Conservation (phyloP, 192 early-diverging fungal genomes). For the Gryganskiella cystojenkinii region DNA sequence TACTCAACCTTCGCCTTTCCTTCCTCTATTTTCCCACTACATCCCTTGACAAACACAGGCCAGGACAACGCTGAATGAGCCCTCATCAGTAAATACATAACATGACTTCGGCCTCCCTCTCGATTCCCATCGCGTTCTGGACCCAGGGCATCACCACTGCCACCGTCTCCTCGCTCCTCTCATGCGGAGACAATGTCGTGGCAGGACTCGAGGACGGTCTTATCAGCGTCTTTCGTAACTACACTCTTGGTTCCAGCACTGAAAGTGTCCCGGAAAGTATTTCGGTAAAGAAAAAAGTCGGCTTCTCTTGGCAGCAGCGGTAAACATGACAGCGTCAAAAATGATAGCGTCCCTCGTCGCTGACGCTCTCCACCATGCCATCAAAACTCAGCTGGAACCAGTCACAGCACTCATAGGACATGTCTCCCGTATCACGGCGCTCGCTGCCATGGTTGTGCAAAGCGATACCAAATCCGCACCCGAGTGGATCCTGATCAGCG, state of each 20-base stretch:
- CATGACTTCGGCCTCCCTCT: slow-evolving; percentile 63
- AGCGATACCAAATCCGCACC: slow-evolving; percentile 51
- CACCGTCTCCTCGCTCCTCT: slow-evolving; percentile 51
- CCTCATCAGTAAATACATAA: too few species aligned
- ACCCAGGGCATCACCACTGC: slow-evolving; percentile 45
- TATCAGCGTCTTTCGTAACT: slow-evolving; percentile 61
- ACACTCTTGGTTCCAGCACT: background rate
- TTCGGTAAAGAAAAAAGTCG: background rate
- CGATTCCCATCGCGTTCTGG: slow-evolving; percentile 63
- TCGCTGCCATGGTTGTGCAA: slow-evolving; percentile 52
- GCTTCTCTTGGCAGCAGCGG: too few species aligned
- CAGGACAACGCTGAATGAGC: too few species aligned
- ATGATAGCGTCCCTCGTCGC: background rate
- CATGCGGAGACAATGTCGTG: slow-evolving; percentile 56
- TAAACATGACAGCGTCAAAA: background rate
- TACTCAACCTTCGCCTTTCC: too few species aligned
- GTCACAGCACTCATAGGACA: slow-evolving; percentile 62
- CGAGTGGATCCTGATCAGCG: slow-evolving; percentile 64
- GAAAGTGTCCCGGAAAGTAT: slow-evolving; percentile 1
- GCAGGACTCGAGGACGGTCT: slow-evolving; percentile 64
- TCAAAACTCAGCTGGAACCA: slow-evolving; percentile 58
- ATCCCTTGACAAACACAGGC: too few species aligned
- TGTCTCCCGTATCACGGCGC: slow-evolving; percentile 56
- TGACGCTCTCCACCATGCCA: slow-evolving; percentile 10
- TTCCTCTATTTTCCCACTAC: too few species aligned